Conservation (phyloP, 805 yeast genomes). For the Saturnispora dispora region DNA sequence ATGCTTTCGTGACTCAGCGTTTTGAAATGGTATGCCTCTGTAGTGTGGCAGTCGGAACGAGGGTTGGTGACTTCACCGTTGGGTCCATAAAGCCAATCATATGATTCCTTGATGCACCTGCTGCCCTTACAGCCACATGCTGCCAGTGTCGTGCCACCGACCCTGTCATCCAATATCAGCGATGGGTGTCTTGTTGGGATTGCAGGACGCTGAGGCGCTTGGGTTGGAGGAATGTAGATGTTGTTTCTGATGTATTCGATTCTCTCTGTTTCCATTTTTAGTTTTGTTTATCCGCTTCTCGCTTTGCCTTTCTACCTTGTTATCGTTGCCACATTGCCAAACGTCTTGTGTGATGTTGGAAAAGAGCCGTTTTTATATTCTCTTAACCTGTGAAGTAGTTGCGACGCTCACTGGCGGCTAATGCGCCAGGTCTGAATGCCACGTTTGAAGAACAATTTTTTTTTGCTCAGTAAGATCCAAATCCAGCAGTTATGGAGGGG, state of each 20-base stretch:
- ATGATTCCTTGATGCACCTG: constrained; percentile 26
- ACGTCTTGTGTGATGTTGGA: not conserved
- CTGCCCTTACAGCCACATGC: constrained; percentile 30
- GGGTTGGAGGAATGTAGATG: constrained; percentile 27
- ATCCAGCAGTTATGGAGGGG: not conserved
- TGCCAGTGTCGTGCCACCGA: constrained; percentile 16
- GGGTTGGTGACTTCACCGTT: constrained; percentile 26
- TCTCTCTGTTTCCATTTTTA: constrained; percentile 26
- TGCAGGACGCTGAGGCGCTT: constrained; percentile 15
- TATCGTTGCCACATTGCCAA: not conserved
- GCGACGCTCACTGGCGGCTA: constrained; percentile 2
- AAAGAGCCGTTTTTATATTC: not conserved
- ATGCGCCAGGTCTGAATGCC: constrained; percentile 3
- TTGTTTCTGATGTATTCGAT: constrained; percentile 24
- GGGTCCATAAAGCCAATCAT: constrained; percentile 29
- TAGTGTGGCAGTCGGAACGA: constrained; percentile 18
- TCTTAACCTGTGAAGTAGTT: not conserved
- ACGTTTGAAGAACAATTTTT: not conserved
- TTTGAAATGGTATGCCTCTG: constrained; percentile 25
- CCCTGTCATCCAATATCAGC: constrained; percentile 26
- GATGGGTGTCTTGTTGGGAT: constrained; percentile 30
- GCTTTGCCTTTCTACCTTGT: not conserved
- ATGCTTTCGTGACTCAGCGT: constrained; percentile 18
- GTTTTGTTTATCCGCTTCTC: not conserved
- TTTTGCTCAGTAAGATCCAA: not conserved